Evolutionary conservation across 2,329 filamentous ascomycete genomes (phyloP).

Genomic region (Fonsecaea nubica): DNA sequence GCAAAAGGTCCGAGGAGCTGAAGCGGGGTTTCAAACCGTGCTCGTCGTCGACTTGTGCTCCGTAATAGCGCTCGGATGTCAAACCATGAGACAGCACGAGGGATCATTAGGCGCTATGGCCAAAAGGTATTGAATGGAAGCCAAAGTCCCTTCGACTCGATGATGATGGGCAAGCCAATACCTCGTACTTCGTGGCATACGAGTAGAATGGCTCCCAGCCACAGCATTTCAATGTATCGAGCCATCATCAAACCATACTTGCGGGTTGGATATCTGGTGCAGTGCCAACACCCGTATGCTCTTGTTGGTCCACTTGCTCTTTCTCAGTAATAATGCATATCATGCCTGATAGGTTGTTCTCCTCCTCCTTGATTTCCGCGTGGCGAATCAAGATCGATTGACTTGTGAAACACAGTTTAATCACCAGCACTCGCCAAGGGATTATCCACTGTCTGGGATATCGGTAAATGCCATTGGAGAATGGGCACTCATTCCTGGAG

Average conservation of each 20-base stretch:
- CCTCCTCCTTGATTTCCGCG: neutral
- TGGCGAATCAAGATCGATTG: neutral
- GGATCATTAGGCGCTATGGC: too few relatives aligned
- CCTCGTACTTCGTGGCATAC: too few relatives aligned
- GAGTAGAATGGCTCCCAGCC: too few relatives aligned
- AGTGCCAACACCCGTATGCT: neutral
- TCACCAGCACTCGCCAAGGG: conserved; percentile 7
- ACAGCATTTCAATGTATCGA: neutral
- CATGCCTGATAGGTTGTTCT: neutral
- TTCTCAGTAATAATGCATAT: neutral
- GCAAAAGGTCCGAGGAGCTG: neutral
- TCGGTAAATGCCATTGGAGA: conserved; percentile 1
- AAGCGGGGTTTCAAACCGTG: neutral
- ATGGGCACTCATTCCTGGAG: neutral
- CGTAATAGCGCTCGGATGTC: too few relatives aligned
- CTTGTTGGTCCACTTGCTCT: neutral
- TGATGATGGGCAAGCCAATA: too few relatives aligned
- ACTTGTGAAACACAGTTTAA: conserved; percentile 6
- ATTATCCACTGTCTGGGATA: neutral
- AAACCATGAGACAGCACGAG: too few relatives aligned
- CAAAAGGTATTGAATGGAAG: too few relatives aligned
- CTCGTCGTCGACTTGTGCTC: too few relatives aligned
- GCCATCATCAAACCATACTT: neutral
- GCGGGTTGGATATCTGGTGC: neutral
- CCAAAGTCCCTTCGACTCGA: too few relatives aligned